Conservation (phyloP, 2,329 filamentous ascomycete species). For the Drechslera avenae region DNA sequence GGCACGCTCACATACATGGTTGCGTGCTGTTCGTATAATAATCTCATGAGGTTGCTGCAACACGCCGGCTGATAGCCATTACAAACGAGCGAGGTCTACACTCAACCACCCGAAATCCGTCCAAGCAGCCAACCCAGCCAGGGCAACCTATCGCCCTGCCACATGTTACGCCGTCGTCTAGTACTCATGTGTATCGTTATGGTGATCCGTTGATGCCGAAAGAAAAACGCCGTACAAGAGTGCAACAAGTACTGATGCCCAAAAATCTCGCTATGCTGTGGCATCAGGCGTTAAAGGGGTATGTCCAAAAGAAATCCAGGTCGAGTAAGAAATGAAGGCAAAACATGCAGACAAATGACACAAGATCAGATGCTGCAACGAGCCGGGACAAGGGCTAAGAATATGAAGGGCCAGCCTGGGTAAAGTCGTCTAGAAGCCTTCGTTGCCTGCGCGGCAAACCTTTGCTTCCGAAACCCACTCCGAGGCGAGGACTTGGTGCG, state of each 20-base stretch:
- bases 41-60: slow-evolving; percentile 26
- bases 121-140: slow-evolving; percentile 11
- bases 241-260: slow-evolving; percentile 31
- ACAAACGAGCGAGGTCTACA: slow-evolving; percentile 33
- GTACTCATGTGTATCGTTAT: slow-evolving; percentile 28
- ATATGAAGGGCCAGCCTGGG: slow-evolving; percentile 12
- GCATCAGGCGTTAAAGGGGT: slow-evolving; percentile 44
- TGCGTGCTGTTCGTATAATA: slow-evolving; percentile 32
- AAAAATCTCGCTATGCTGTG: slow-evolving; percentile 43
- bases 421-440: slow-evolving; percentile 71
- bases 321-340: slow-evolving; percentile 27
- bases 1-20: slow-evolving; percentile 30
- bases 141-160: slow-evolving; percentile 5
- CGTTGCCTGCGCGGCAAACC: slow-evolving; percentile 93
- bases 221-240: slow-evolving; percentile 30
- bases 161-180: slow-evolving; percentile 28
- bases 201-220: slow-evolving; percentile 23
- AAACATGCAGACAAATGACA: slow-evolving; percentile 26
- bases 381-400: slow-evolving; percentile 11
- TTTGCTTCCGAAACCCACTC: slow-evolving; percentile 99
- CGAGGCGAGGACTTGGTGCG: slow-evolving; percentile 94
- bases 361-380: slow-evolving; percentile 24
- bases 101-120: slow-evolving; percentile 24
- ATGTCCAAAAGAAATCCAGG: slow-evolving; percentile 39
- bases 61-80: slow-evolving; percentile 19